A percentile compares a stretch with the other conserved stretches of the same genome.
Conservation (phyloP, 495 filamentous ascomycete species). For the Aspergillus campestris region DNA sequence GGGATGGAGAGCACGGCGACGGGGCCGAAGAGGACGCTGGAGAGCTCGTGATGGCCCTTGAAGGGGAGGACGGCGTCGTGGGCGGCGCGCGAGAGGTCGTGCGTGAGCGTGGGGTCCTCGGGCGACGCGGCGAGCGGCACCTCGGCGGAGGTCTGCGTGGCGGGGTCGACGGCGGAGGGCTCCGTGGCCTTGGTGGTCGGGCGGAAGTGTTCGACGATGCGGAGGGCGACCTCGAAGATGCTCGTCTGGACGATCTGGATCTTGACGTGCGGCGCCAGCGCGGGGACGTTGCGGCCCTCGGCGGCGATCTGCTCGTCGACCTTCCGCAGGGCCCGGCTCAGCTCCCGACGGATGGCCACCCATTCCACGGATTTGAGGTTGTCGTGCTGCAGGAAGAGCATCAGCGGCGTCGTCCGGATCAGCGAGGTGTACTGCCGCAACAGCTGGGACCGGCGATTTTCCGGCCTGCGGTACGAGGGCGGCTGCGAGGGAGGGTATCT, state of each 20-base stretch:
- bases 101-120: slow-evolving; percentile 50
- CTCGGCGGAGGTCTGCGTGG: slow-evolving; percentile 35
- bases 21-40: slow-evolving; percentile 73
- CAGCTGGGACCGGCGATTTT: slow-evolving; percentile 89
- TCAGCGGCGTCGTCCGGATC: slow-evolving; percentile 77
- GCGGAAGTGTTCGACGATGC: slow-evolving; percentile 79
- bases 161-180: slow-evolving; percentile 35
- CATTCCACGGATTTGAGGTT: slow-evolving; percentile 85
- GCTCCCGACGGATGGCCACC: slow-evolving; percentile 76
- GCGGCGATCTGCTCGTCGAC: slow-evolving; percentile 50
- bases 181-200: slow-evolving; percentile 32
- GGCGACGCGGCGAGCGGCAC: slow-evolving; percentile 21
- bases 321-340: slow-evolving; percentile 57
- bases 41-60: slow-evolving; percentile 53
- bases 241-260: slow-evolving; percentile 78
- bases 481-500: slow-evolving; percentile 66
- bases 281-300: slow-evolving; percentile 32
- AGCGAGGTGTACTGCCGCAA: slow-evolving; percentile 89
- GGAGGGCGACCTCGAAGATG: slow-evolving; percentile 76
- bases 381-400: slow-evolving; percentile 95
- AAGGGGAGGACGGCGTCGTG: slow-evolving; percentile 49
- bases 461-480: slow-evolving; percentile 76
- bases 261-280: slow-evolving; percentile 51
- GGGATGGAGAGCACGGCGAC: slow-evolving; percentile 76
- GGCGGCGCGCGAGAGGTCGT: slow-evolving; percentile 66